These are phyloP conservation scores for Fusarium sambucinum DNA, from an alignment of 2,329 filamentous ascomycete genomes.

Conservation along the genomic window DNA sequence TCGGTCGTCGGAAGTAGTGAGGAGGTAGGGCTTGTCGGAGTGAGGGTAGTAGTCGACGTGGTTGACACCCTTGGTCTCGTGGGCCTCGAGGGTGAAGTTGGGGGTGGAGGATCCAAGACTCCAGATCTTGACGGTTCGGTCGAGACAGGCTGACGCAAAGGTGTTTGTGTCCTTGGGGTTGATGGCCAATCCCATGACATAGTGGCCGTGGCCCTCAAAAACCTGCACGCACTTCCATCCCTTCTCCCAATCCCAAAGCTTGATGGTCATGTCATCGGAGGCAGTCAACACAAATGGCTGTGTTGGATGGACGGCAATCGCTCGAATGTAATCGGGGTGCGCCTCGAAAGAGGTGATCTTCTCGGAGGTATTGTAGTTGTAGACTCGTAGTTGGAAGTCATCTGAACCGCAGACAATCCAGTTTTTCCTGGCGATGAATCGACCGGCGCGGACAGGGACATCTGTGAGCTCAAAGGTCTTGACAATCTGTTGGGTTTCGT, in stretches of 20 bases:
- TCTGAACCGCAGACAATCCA: constrained; percentile 98
- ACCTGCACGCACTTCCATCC: constrained; percentile 97
- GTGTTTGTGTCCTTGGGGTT: constrained; percentile 98
- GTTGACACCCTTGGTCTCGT: constrained; percentile 97
- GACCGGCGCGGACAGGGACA: constrained; percentile 95
- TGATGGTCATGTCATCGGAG: constrained; percentile 98
- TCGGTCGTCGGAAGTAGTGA: constrained; percentile 95
- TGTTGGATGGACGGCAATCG: constrained; percentile 94
- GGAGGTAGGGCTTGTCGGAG: constrained; percentile 84
- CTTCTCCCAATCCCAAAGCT: constrained; percentile 99
- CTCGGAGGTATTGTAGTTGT: constrained; percentile 99
- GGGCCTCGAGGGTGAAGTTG: constrained; percentile 96
- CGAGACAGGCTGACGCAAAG: constrained; percentile 92
- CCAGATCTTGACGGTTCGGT: constrained; percentile 98
- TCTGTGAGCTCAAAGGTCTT: constrained; percentile 99
- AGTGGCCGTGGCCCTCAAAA: constrained; percentile 96
- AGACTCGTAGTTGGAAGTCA: constrained; percentile 88
- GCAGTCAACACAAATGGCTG: constrained; percentile 96
- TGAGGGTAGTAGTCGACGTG: constrained; percentile 91
- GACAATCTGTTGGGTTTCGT: constrained; percentile 95
- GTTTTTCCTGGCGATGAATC: constrained; percentile 97
- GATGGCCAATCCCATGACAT: constrained; percentile 95
- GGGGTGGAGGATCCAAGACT: constrained; percentile 92
- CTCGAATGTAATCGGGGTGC: constrained; percentile 97
- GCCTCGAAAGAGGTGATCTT: constrained; percentile 98